Evolutionary conservation across 106 monocot genomes (phyloP).

Genomic region (Allium cepa): DNA sequence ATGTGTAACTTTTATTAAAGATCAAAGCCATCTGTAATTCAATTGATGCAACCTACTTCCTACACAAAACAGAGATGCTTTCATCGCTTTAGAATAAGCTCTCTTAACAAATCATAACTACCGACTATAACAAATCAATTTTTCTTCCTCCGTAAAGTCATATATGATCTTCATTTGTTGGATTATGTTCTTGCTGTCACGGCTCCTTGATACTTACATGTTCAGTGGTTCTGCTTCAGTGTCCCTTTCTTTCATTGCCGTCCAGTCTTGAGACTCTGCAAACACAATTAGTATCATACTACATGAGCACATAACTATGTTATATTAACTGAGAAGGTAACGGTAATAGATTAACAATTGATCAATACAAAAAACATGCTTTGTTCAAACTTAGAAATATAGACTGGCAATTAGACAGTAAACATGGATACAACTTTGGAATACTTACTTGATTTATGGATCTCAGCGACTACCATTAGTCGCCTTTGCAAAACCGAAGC

Average conservation of each 20-base stretch:
- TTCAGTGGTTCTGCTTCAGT: background rate
- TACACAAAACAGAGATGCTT: too few species aligned
- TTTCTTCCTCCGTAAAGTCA: too few species aligned
- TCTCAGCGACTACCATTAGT: slow-evolving; percentile 73
- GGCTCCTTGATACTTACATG: background rate
- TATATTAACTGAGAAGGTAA: too few species aligned
- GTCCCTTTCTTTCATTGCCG: background rate
- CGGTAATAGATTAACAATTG: too few species aligned
- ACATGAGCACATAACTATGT: background rate
- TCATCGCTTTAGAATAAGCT: too few species aligned
- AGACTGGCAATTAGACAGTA: background rate
- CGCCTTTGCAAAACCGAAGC: slow-evolving; percentile 86
- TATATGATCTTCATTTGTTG: too few species aligned
- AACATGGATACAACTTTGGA: background rate
- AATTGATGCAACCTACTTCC: too few species aligned
- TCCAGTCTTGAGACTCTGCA: slow-evolving; percentile 1
- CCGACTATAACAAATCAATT: too few species aligned
- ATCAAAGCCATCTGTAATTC: too few species aligned
- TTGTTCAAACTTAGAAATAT: background rate
- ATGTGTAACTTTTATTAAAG: too few species aligned
- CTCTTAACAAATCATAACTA: too few species aligned
- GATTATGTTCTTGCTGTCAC: background rate
- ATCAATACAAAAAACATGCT: too few species aligned
- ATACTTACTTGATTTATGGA: slow-evolving; percentile 66
- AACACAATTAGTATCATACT: background rate